Evolutionary conservation across 2,329 filamentous ascomycete species (phyloP).

Genomic region (Esteya vermicola): DNA sequence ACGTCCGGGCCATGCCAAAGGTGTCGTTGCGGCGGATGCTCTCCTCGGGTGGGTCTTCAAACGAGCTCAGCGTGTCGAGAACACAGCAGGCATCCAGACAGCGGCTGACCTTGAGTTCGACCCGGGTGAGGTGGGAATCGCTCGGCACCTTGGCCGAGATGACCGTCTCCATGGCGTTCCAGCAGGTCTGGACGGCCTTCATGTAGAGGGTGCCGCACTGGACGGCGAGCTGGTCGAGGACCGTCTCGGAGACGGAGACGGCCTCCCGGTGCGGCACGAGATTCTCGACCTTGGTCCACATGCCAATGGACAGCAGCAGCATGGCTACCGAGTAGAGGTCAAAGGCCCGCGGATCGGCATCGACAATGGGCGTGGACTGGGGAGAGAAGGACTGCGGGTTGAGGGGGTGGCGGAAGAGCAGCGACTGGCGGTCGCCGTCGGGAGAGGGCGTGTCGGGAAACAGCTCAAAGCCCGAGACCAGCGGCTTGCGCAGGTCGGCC

Average conservation of each 20-base stretch:
- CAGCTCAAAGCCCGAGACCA: conserved; percentile 61
- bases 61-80: conserved; percentile 41
- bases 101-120: conserved; percentile 40
- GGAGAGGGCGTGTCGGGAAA: conserved; percentile 39
- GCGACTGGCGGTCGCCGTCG: conserved; percentile 15
- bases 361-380: conserved; percentile 28
- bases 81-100: conserved; percentile 50
- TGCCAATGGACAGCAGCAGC: conserved; percentile 57
- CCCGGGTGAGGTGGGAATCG: conserved; percentile 36
- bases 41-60: conserved; percentile 27
- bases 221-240: conserved; percentile 47
- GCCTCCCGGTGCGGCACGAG: conserved; percentile 29
- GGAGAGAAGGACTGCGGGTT: conserved; percentile 35
- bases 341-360: conserved; percentile 40
- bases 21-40: background rate
- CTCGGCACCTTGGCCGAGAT: conserved; percentile 26
- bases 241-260: conserved; percentile 43
- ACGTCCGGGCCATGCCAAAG: conserved; percentile 15
- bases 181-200: conserved; percentile 59
- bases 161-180: conserved; percentile 54
- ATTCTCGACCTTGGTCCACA: conserved; percentile 55
- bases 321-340: conserved; percentile 64
- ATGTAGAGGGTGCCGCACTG: conserved; percentile 63
- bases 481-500: conserved; percentile 51
- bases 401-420: conserved; percentile 52